phyloP scores from a whole-genome alignment of 2,329 filamentous ascomycete genomes.

The Tolypocladium amazonense region DNA sequence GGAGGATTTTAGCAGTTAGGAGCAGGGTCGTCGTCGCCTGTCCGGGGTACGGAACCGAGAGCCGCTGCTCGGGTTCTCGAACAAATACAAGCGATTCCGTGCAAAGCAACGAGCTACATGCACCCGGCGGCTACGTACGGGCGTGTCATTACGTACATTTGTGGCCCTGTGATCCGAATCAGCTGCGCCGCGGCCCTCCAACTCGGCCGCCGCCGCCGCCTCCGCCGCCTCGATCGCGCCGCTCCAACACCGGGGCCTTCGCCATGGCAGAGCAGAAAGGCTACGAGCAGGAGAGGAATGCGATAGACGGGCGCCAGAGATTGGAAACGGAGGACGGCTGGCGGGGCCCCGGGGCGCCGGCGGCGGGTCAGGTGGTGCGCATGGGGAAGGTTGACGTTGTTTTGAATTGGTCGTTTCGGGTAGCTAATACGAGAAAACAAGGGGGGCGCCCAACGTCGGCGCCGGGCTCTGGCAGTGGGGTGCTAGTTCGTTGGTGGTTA shows the following conservation, averaged over 20 bases:
- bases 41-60: background rate
- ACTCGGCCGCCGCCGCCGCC: background rate
- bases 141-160: constrained; percentile 4
- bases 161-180: constrained; percentile 6
- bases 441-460: background rate
- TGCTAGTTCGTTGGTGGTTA: background rate
- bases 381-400: background rate
- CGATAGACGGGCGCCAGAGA: background rate
- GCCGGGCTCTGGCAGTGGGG: too few species aligned
- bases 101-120: background rate
- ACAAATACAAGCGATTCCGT: background rate
- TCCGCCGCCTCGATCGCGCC: background rate
- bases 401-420: background rate
- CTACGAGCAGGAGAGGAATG: background rate
- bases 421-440: constrained; percentile 1
- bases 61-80: background rate
- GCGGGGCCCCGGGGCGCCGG: background rate
- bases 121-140: constrained; percentile 2
- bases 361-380: background rate
- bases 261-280: background rate
- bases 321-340: background rate
- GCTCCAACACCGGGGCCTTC: background rate
- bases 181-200: constrained; percentile 2
- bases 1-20: background rate
- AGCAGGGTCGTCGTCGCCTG: background rate